Conservation (phyloP, 208 protist species). For the Borovskyia barvae region DNA sequence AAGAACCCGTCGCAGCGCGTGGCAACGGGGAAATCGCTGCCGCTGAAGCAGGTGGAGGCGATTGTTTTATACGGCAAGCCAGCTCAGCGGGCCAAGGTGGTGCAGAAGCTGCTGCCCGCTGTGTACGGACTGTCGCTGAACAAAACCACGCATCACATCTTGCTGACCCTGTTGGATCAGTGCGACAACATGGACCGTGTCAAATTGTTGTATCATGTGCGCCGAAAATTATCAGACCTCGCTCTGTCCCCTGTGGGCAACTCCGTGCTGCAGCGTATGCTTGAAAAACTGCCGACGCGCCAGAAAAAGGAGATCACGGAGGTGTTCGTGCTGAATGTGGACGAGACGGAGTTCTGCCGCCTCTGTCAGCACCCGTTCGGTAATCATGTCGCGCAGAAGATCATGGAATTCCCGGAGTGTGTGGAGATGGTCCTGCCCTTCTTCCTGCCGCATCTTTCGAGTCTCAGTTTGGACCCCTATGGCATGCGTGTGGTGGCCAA, state of each 20-base stretch:
- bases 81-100: conserved; percentile 79
- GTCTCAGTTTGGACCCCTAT: conserved; percentile 52
- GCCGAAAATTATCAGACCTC: conserved; percentile 77
- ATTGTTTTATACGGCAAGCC: conserved; percentile 81
- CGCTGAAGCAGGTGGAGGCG: conserved; percentile 86
- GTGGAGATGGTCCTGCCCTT: conserved; percentile 53
- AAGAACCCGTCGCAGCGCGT: conserved; percentile 84
- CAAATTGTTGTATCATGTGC: conserved; percentile 79
- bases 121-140: conserved; percentile 74
- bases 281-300: conserved; percentile 66
- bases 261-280: conserved; percentile 72
- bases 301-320: conserved; percentile 86
- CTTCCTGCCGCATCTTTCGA: conserved; percentile 39
- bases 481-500: conserved; percentile 80
- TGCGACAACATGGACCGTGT: conserved; percentile 78
- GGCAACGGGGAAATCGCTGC: conserved; percentile 77
- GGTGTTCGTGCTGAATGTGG: conserved; percentile 73
- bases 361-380: conserved; percentile 83
- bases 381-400: conserved; percentile 85
- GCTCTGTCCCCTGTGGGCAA: conserved; percentile 74
- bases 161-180: conserved; percentile 69
- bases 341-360: conserved; percentile 68
- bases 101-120: conserved; percentile 72
- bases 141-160: conserved; percentile 75
- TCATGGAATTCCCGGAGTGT: conserved; percentile 71